Evolutionary conservation across 805 yeast species (phyloP), one percentile per base, ranked within the genome.

Genomic region (Candida caryicola): DNA sequence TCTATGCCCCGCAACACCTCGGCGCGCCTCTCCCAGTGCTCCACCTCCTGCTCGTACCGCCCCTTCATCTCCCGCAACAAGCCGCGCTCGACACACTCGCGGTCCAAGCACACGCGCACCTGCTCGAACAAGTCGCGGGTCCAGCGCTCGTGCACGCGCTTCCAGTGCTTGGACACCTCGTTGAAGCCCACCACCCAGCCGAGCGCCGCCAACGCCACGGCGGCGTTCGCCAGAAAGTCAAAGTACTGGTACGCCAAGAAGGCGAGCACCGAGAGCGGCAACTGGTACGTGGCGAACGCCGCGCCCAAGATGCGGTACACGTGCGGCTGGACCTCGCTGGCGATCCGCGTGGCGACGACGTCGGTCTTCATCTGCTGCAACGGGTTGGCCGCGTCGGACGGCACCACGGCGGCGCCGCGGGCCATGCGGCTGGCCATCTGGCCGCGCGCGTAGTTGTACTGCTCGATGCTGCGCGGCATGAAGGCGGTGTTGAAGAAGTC

Each of bases 101-200:
- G 51, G 14, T 63, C 60, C 15, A 68, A 33, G 44, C 60, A 55
- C 3, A 64, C 13, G 26, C 74, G 51, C 5, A 62, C 55, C n/a
- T 64, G 60, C 38, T 69, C 74, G 41, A 50, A 63, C 12, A 69
- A 43, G 2, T 41, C 33, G 9, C 43, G 33, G 15, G 54, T 36
- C 73, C 73, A 69, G 2, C 37, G 12, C 2, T 39, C 41, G 5
- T 57, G 52, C 37, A 64, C 59, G 1, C 31, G 31, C 19, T 55
- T 59, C 74, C 74, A 69, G 4, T 34, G 43, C 25, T 58, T 60
- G 4, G 70, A 57, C 3, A 69, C 71, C 27, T 63, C 56, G 39
- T 68, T 68, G 48, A 69, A 66, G 9, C 74, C 74, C 34, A 64
- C 42, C 5, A 60, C 62, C 60, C 65, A 57, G 0, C 74, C 74